Percentiles rank a stretch among this genome's conserved stretches.
phyloP scores from a whole-genome alignment of 495 filamentous ascomycete genomes.

The Aspergillus incahuasiensis region DNA sequence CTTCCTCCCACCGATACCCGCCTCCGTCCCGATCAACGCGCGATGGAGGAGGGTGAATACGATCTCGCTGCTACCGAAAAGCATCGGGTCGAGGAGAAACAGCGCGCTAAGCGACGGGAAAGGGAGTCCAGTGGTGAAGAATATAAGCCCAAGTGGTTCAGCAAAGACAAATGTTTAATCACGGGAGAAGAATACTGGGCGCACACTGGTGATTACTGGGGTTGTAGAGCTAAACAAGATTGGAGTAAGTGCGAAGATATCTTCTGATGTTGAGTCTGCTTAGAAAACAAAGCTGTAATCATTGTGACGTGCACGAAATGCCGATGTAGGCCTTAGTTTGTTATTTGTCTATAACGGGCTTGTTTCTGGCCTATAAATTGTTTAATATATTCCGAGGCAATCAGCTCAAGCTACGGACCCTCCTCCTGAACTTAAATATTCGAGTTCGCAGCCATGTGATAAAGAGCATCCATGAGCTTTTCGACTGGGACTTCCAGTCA shows the following conservation, averaged over 20 bases:
- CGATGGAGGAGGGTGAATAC: conserved; percentile 97
- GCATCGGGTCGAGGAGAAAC: conserved; percentile 91
- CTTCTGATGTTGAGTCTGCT: too few species aligned
- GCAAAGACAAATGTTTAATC: conserved; percentile 60
- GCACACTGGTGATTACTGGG: conserved; percentile 87
- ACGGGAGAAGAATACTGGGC: conserved; percentile 91
- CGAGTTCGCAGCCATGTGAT: conserved; percentile 46
- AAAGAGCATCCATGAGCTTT: conserved; percentile 45
- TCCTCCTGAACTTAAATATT: conserved; percentile 42
- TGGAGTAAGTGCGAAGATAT: conserved; percentile 62
- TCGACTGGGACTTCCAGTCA: conserved; percentile 36
- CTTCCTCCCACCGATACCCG: conserved; percentile 91
- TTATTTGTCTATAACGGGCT: too few species aligned
- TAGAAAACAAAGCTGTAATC: too few species aligned
- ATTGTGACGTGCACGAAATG: too few species aligned
- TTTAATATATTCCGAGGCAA: too few species aligned
- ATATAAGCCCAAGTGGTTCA: conserved; percentile 84
- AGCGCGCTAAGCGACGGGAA: conserved; percentile 69
- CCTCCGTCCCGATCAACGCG: conserved; percentile 88
- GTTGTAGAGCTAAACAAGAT: conserved; percentile 45
- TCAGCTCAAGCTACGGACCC: conserved; percentile 29
- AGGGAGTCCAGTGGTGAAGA: conserved; percentile 74
- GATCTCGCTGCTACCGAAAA: conserved; percentile 91
- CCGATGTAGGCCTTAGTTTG: too few species aligned
- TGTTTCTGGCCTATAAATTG: too few species aligned